A percentile compares a stretch with the other conserved stretches of the same genome.
phyloP scores from a whole-genome alignment of 495 filamentous ascomycete genomes.

The Talaromyces borbonicus region DNA sequence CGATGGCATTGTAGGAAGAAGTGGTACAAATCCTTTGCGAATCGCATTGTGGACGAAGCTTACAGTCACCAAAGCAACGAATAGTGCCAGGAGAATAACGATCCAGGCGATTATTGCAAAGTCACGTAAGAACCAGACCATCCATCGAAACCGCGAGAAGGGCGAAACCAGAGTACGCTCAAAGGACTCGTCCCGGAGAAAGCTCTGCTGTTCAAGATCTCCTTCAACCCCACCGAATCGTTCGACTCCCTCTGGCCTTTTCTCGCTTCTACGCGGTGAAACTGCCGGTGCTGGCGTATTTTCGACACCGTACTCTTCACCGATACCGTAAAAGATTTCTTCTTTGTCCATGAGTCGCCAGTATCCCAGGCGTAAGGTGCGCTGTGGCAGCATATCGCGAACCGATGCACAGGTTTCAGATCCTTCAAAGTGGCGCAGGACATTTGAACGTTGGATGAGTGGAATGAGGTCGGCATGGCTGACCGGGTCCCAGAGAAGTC shows the following conservation, averaged over 20 bases:
- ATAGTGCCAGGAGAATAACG: slow-evolving; percentile 51
- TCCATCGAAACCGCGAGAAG: slow-evolving; percentile 50
- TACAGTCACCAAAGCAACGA: slow-evolving; percentile 63
- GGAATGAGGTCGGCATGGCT: slow-evolving; percentile 69
- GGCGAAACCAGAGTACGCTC: slow-evolving; percentile 37
- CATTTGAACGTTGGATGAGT: slow-evolving; percentile 70
- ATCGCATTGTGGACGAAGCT: slow-evolving; percentile 66
- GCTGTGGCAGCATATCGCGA: slow-evolving; percentile 30
- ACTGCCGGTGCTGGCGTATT: neutral
- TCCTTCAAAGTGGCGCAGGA: slow-evolving; percentile 54
- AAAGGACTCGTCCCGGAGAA: slow-evolving; percentile 21
- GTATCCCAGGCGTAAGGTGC: slow-evolving; percentile 65
- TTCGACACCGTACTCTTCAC: slow-evolving; percentile 31
- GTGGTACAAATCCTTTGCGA: slow-evolving; percentile 58
- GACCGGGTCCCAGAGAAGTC: slow-evolving; percentile 76
- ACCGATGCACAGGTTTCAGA: slow-evolving; percentile 46
- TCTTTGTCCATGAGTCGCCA: slow-evolving; percentile 57
- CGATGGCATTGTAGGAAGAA: slow-evolving; percentile 49
- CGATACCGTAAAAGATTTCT: slow-evolving; percentile 56
- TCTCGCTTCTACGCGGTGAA: slow-evolving; percentile 12
- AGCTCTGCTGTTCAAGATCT: slow-evolving; percentile 34
- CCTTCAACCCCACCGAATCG: slow-evolving; percentile 20
- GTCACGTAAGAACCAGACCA: slow-evolving; percentile 69
- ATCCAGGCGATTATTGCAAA: slow-evolving; percentile 52
- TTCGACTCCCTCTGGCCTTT: slow-evolving; percentile 22